Conservation (phyloP, 2,329 filamentous ascomycete genomes). For the Hirsutella minnesotensis region DNA sequence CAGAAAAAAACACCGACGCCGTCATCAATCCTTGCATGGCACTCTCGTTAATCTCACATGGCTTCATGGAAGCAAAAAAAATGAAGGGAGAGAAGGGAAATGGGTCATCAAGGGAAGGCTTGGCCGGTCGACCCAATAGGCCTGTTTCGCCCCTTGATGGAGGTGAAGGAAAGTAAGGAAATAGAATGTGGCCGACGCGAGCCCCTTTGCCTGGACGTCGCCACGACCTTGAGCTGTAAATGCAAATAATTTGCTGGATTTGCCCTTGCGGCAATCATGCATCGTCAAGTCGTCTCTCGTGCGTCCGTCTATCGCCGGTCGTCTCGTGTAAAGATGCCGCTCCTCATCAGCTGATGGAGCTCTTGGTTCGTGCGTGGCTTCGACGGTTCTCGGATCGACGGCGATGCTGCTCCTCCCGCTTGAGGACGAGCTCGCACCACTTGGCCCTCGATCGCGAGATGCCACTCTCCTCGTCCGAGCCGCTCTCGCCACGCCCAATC, state of each 20-base stretch:
- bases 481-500: slow-evolving; percentile 42
- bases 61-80: slow-evolving; percentile 2
- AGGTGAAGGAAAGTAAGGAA: not conserved
- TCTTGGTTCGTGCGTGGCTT: slow-evolving; percentile 46
- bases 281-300: not conserved
- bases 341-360: slow-evolving; percentile 35
- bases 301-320: not conserved
- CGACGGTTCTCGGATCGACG: slow-evolving; percentile 39
- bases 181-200: not conserved
- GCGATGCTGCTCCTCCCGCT: slow-evolving; percentile 48
- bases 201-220: no score
- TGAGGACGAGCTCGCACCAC: slow-evolving; percentile 58
- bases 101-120: not conserved
- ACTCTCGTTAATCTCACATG: slow-evolving; percentile 1
- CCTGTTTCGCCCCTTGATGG: not conserved
- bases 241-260: no score
- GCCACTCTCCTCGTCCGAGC: slow-evolving; percentile 30
- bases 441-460: slow-evolving; percentile 37
- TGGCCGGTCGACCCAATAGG: not conserved
- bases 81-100: not conserved
- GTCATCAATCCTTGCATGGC: slow-evolving; percentile 1
- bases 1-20: slow-evolving; percentile 4
- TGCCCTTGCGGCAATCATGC: not conserved
- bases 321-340: not conserved
- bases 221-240: no score